These are phyloP conservation scores for Serendipita indica DNA, from an alignment of 768 basidiomycete species.

Conservation along the genomic window DNA sequence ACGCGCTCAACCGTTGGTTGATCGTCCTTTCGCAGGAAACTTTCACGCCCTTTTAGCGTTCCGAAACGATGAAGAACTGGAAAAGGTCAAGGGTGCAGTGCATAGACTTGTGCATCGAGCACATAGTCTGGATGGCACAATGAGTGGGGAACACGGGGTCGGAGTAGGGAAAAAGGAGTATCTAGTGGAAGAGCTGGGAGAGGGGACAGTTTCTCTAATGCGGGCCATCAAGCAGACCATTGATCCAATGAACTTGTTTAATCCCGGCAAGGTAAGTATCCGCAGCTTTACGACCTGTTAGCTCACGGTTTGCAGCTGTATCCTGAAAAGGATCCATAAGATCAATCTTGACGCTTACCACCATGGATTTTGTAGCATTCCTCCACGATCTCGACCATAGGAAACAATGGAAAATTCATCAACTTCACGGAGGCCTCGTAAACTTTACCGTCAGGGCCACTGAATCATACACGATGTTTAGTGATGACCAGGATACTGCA, in stretches of 20 bases:
- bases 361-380: neutral
- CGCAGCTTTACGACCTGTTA: neutral
- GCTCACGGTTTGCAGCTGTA: neutral
- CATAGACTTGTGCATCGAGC: slow-evolving; percentile 62
- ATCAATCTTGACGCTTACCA: neutral
- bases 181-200: slow-evolving; percentile 68
- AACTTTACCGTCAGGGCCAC: neutral
- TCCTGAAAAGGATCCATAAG: neutral
- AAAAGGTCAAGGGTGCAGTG: slow-evolving; percentile 40
- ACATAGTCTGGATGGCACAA: slow-evolving; percentile 59
- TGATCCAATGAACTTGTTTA: slow-evolving; percentile 70
- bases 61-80: slow-evolving; percentile 41
- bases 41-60: slow-evolving; percentile 41
- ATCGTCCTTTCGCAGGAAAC: slow-evolving; percentile 25
- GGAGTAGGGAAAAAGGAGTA: slow-evolving; percentile 79
- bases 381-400: neutral
- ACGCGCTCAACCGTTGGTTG: neutral
- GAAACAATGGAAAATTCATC: neutral
- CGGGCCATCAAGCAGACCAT: slow-evolving; percentile 64
- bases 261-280: slow-evolving; percentile 55
- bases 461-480: neutral
- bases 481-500: neutral
- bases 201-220: slow-evolving; percentile 72
- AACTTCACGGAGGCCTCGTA: neutral
- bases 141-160: slow-evolving; percentile 83